These are phyloP conservation scores for Elongisporangium senticosum DNA, from an alignment of 352 stramenopile genomes.

Conservation along the genomic window DNA sequence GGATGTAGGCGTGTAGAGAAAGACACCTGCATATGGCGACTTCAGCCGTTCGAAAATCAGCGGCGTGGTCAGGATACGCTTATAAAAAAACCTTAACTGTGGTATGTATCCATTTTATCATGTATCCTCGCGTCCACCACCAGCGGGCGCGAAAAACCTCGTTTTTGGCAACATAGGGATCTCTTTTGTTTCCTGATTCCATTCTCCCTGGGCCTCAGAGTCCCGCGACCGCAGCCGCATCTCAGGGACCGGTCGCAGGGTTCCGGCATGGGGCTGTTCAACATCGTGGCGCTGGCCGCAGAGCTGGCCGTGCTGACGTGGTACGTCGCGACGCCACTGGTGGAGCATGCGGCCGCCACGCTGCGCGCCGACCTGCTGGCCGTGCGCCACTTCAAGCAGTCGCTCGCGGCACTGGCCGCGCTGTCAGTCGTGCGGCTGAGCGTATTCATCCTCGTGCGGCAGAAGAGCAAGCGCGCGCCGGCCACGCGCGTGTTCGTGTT, in stretches of 20 bases:
- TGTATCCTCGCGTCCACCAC: background rate
- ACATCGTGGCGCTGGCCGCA: slow-evolving; percentile 45
- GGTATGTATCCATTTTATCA: background rate
- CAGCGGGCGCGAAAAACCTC: background rate
- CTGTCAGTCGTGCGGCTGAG: slow-evolving; percentile 46
- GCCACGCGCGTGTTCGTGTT: slow-evolving; percentile 79
- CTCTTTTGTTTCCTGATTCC: background rate
- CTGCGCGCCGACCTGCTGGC: slow-evolving; percentile 30
- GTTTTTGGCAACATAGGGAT: background rate
- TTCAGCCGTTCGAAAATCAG: background rate
- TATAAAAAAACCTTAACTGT: background rate
- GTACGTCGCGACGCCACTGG: slow-evolving; percentile 44
- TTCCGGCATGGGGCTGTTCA: slow-evolving; percentile 57
- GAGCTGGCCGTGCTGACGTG: slow-evolving; percentile 53
- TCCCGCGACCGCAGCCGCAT: background rate
- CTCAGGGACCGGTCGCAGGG: background rate
- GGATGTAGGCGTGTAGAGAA: slow-evolving; percentile 2
- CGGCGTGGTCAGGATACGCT: background rate
- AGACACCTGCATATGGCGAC: background rate
- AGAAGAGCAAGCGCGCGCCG: slow-evolving; percentile 61
- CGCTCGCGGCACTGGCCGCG: slow-evolving; percentile 44
- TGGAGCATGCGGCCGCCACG: slow-evolving; percentile 18
- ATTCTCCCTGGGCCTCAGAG: background rate
- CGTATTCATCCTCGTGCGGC: slow-evolving; percentile 67
- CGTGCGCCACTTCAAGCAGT: slow-evolving; percentile 56